These are phyloP conservation scores for Hirschfeldia incana DNA, from an alignment of 345 rosid species.

Conservation along the genomic window DNA sequence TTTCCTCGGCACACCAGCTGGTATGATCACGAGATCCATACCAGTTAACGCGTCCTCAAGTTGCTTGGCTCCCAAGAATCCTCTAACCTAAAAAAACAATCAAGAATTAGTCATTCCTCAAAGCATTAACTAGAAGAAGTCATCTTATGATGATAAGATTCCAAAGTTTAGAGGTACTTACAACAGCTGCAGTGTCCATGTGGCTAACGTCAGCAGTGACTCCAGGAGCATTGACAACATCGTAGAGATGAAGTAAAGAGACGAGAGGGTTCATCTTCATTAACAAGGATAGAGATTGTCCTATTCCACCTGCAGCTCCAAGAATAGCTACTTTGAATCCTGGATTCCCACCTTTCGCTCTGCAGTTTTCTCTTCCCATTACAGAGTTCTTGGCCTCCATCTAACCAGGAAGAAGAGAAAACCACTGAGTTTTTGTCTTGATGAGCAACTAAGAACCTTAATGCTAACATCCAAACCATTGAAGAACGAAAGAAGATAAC, in stretches of 20 bases:
- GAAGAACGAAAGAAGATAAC: constrained; percentile 14
- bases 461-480: background rate
- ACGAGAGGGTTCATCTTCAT: constrained; percentile 84
- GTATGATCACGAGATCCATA: constrained; percentile 83
- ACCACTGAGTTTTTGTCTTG: background rate
- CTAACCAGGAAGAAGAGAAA: constrained; percentile 31
- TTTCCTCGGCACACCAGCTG: constrained; percentile 87
- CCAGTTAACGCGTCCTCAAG: constrained; percentile 77
- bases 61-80: constrained; percentile 78
- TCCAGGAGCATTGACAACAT: constrained; percentile 79
- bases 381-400: constrained; percentile 47
- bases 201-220: constrained; percentile 91
- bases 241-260: constrained; percentile 80
- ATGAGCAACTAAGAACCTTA: background rate
- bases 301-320: constrained; percentile 86
- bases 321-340: constrained; percentile 80
- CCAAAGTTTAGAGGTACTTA: constrained; percentile 29
- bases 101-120: constrained; percentile 5
- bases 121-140: background rate
- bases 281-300: constrained; percentile 66
- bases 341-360: constrained; percentile 72
- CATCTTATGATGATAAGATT: background rate
- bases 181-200: constrained; percentile 92
- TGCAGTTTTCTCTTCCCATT: constrained; percentile 52
- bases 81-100: constrained; percentile 57